Base-by-base conservation (phyloP, 495 filamentous ascomycete species). In the Penicillium odoratum region DNA sequence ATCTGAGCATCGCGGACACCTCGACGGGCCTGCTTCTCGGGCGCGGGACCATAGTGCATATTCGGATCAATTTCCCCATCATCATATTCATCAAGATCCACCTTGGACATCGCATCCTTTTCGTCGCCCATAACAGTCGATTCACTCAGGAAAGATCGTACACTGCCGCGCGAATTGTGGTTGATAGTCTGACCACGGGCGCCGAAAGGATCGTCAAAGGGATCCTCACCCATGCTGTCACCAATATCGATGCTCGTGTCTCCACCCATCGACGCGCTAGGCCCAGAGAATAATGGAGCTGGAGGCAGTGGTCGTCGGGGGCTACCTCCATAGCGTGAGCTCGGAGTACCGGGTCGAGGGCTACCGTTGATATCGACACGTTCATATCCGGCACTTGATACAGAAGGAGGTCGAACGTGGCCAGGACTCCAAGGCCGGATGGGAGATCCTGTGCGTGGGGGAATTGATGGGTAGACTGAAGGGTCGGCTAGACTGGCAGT, bases 291-390 rank as follows among this genome's bases (percentile, higher is more conserved):
- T n/a, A 93, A 74, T 5, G 93, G 94, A 30, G 92, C 91, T 3
- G 91, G 90, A 13, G 93, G 94, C n/a, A 97, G 73, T n/a, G 93
- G 93, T 57, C 90, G 80, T 48, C 90, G 82, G 7, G 91, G 89
- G 60, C 90, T 92, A 9, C 91, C 88, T 36, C 91, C 88, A 66
- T 97, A 97, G 63, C 84, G 81, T 38, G 90, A 91, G 4, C 91
- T 89, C 8, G 94, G 90, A 3, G 93, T 96, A 3, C 94, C 94
- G 11, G 94, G 94, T 58, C 94, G 77, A 8, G 94, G 93, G 40
- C 83, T 90, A 7, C 94, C 94, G 66, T 97, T 94, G 51, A 97
- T 69, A 64, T 97, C 92, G 16, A 85, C 81, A 0, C 92, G 89
- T 66, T 97, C 94, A 68, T 94, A 98, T 18, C 85, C 71, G 25